Conservation (phyloP, 2,329 filamentous ascomycete species). For the Allantophomopsis lycopodina region DNA sequence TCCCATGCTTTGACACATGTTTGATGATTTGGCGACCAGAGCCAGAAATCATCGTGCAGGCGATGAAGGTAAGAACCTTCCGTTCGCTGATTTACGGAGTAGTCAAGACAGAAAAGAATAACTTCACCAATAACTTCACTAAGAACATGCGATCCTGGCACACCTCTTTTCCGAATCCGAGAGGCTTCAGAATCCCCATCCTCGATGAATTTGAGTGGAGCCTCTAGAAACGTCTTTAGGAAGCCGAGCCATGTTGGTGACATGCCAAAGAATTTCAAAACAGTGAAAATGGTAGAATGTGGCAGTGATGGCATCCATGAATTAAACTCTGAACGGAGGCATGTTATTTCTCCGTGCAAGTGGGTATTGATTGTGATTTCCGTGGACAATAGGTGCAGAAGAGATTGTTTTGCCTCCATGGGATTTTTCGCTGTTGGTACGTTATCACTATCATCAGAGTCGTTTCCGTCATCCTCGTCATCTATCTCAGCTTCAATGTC, state of each 20-base stretch:
- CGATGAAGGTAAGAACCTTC: conserved; percentile 40
- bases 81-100: conserved; percentile 45
- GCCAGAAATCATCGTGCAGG: conserved; percentile 54
- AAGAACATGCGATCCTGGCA: conserved; percentile 44
- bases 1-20: conserved; percentile 44
- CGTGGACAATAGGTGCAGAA: conserved; percentile 40
- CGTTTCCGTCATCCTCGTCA: conserved; percentile 6
- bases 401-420: conserved; percentile 37
- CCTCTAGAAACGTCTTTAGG: conserved; percentile 43
- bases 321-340: conserved; percentile 42
- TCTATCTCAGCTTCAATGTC: conserved; percentile 26
- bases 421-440: conserved; percentile 13
- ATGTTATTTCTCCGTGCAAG: conserved; percentile 35
- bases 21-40: conserved; percentile 40
- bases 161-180: conserved; percentile 37
- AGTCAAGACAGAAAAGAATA: conserved; percentile 51
- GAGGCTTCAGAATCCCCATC: conserved; percentile 30
- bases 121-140: conserved; percentile 46
- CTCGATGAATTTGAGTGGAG: conserved; percentile 41
- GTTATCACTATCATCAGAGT: not conserved
- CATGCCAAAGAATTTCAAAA: conserved; percentile 46
- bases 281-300: conserved; percentile 40
- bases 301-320: conserved; percentile 43
- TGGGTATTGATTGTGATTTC: conserved; percentile 37
- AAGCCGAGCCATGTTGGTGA: conserved; percentile 41